Evolutionary conservation across 2,329 filamentous ascomycete genomes (phyloP).

Genomic region (Exophiala sp.): DNA sequence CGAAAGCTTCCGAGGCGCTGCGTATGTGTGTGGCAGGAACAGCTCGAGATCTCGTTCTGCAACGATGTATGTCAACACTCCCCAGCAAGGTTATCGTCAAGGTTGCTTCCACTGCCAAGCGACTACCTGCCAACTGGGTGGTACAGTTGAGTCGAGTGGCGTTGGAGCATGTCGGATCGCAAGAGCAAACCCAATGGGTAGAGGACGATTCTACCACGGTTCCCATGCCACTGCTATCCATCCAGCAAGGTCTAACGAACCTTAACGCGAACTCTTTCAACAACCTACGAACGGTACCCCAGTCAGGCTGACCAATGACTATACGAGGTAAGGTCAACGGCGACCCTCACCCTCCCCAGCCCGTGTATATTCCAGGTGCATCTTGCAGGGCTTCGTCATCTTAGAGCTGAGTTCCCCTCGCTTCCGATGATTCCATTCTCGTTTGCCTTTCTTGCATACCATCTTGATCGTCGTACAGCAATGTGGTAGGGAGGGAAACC

Average conservation of each 20-base stretch:
- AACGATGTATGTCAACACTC: neutral
- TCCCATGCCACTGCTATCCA: no score
- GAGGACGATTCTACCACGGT: no score
- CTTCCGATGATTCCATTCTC: neutral
- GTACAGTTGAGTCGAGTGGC: no score
- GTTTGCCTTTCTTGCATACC: slow-evolving; percentile 2
- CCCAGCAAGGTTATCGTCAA: neutral
- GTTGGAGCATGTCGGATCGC: no score
- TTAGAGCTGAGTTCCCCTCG: slow-evolving; percentile 1
- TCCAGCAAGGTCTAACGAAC: neutral
- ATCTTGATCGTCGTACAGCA: neutral
- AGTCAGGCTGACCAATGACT: slow-evolving; percentile 4
- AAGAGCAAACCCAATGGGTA: no score
- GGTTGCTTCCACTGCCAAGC: no score
- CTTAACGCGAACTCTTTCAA: neutral
- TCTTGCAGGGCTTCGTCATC: neutral
- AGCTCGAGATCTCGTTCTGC: neutral
- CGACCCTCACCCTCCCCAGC: slow-evolving; percentile 12
- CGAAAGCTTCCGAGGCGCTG: neutral
- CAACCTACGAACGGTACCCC: neutral
- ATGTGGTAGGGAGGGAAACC: no score
- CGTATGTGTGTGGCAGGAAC: slow-evolving; percentile 1
- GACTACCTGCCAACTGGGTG: no score
- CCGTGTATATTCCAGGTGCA: slow-evolving; percentile 15
- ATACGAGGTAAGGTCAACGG: neutral